Evolutionary conservation across 352 stramenopile genomes (phyloP), one percentile per base, ranked within the genome.

Genomic region (Pythium dissotocum): DNA sequence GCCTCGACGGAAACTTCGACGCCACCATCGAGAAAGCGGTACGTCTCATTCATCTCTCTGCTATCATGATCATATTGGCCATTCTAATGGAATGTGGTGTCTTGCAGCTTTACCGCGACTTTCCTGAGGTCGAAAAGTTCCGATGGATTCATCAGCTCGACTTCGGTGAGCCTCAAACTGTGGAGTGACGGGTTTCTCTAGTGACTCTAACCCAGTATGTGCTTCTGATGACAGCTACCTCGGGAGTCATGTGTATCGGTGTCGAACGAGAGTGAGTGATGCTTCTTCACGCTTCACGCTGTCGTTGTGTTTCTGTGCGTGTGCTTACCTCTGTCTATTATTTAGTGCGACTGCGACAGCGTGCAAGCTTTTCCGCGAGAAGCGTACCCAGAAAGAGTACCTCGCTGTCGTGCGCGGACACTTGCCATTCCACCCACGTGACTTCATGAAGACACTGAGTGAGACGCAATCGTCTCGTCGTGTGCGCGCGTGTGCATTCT

Each of bases 71-170:
- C 28, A 30, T 32, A 10, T 18, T 55, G 5, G 35, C 6, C 10
- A 33, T 51, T 61, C 35, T 67, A 89, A 24, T 14, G 6, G 6
- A 33, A 12, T 30, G 6, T 8, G 54, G 2, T 21, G 14, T 36
- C 30, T 10, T 63, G 40, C 68, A 93, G 74, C 67, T 97, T 40
- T 66, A 83, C 46, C 76, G 87, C 8, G 80, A 94, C 58, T 93
- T 82, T 58, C 85, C 85, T 26, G 75, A 91, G n/a, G 76, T 93
- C 14, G 62, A 74, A 7, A 93, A 96, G 65, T 93, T 95, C 52
- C 86, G 88, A 26, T 96, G 88, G 89, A 91, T 97, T 62, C 90
- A 97, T 65, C 88, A 97, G 73, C 77, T 97, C 26, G 90, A 97
- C 72, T 97, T 96, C 75, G 82, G 83, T 92, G 75, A 26, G 51